A percentile compares a stretch with the other conserved stretches of the same genome.
These are phyloP conservation scores for Cladophialophora bantiana DNA, from an alignment of 2,329 filamentous ascomycete genomes.

Conservation along the genomic window DNA sequence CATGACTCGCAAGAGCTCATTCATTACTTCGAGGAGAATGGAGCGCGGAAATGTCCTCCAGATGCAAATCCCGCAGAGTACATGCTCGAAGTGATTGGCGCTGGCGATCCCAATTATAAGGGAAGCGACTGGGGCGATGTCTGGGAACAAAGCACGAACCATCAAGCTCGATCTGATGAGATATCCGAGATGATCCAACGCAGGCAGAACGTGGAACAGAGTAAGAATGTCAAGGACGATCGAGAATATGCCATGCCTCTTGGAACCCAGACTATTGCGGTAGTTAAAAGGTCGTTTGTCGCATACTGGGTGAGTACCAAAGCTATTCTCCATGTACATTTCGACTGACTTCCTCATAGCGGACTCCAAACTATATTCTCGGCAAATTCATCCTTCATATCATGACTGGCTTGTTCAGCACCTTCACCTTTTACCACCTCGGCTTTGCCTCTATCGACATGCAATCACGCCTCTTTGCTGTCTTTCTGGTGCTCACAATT, in stretches of 20 bases:
- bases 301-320: slow-evolving; percentile 61
- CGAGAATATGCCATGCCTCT: slow-evolving; percentile 70
- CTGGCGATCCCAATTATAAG: slow-evolving; percentile 66
- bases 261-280: slow-evolving; percentile 59
- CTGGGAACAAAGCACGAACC: slow-evolving; percentile 64
- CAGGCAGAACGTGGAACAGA: slow-evolving; percentile 50
- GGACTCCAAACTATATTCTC: slow-evolving; percentile 66
- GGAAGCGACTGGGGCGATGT: slow-evolving; percentile 69
- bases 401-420: slow-evolving; percentile 71
- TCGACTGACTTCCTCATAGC: slow-evolving; percentile 36
- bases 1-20: slow-evolving; percentile 73
- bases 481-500: slow-evolving; percentile 80
- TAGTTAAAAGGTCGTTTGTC: slow-evolving; percentile 65
- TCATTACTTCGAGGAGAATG: slow-evolving; percentile 63
- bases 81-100: slow-evolving; percentile 63
- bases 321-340: neutral
- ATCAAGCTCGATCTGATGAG: slow-evolving; percentile 56
- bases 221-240: slow-evolving; percentile 56
- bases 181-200: slow-evolving; percentile 61
- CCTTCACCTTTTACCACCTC: slow-evolving; percentile 73
- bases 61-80: slow-evolving; percentile 62
- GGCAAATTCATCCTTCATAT: slow-evolving; percentile 70
- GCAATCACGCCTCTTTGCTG: slow-evolving; percentile 75
- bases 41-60: slow-evolving; percentile 64
- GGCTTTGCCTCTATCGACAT: slow-evolving; percentile 66